Conservation (phyloP, 73 alveolate species). For the Paramecium sonneborni region DNA sequence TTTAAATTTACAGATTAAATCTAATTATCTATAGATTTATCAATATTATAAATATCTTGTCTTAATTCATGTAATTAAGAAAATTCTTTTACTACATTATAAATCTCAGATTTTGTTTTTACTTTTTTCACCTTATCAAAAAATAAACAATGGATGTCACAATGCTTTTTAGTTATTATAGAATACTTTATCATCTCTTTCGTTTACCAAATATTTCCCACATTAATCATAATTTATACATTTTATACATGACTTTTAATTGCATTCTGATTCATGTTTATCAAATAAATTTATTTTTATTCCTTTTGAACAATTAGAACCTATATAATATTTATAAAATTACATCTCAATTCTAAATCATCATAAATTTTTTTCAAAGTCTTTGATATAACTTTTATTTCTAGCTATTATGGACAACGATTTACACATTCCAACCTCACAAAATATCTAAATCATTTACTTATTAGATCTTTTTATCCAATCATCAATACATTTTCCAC, state of each 20-base stretch:
- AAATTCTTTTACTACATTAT: not conserved
- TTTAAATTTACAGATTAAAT: not conserved
- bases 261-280: not conserved
- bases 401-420: not conserved
- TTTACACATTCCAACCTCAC: not conserved
- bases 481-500: not conserved
- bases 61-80: no score
- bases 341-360: slow-evolving; percentile 38
- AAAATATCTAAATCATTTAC: not conserved
- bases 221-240: not conserved
- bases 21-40: not conserved
- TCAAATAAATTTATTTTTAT: not conserved
- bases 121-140: not conserved
- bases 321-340: not conserved
- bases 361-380: slow-evolving; percentile 32
- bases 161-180: not conserved
- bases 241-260: no score
- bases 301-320: not conserved
- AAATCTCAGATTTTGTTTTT: not conserved
- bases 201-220: not conserved
- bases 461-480: not conserved
- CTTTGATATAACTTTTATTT: not conserved
- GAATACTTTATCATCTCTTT: not conserved
- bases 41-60: no score
- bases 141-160: not conserved